Percentiles rank a stretch among this genome's conserved stretches.
These are phyloP conservation scores for Balamuthia mandrillaris DNA, from an alignment of 208 protist species.

Conservation along the genomic window DNA sequence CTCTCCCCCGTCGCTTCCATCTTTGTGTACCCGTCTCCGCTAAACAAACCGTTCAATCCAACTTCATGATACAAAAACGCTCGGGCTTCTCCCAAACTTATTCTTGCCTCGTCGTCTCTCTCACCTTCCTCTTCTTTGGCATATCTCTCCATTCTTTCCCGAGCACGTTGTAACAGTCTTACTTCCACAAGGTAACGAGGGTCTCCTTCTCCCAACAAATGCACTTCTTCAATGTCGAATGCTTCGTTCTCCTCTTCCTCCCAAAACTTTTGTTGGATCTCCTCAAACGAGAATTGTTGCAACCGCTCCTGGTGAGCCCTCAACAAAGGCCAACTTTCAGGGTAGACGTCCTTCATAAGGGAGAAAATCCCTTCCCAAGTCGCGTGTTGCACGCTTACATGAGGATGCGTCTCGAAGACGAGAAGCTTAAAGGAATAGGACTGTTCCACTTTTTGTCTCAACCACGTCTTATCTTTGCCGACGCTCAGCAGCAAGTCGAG, in stretches of 20 bases:
- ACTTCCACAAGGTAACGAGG: neutral
- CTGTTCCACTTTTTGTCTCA: no score
- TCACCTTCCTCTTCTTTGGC: no score
- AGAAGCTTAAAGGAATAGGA: no score
- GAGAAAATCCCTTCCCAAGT: neutral
- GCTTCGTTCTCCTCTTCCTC: no score
- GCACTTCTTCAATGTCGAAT: neutral
- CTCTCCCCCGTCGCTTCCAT: no score
- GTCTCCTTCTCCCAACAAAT: neutral
- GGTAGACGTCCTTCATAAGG: neutral
- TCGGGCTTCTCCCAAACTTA: neutral
- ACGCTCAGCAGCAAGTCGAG: neutral
- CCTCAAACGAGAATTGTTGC: neutral
- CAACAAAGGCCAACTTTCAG: neutral
- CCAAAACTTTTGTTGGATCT: neutral
- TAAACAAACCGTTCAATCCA: neutral
- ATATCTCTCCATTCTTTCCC: no score
- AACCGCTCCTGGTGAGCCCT: neutral
- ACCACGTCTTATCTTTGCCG: neutral
- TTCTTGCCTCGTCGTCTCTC: neutral
- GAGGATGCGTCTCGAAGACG: no score
- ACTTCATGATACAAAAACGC: conserved; percentile 11
- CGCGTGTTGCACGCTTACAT: neutral
- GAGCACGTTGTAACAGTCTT: no score
- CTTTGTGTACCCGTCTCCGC: neutral